Base-by-base conservation (phyloP, 2,329 filamentous ascomycete species). In the Diaporthe ilicicola region DNA sequence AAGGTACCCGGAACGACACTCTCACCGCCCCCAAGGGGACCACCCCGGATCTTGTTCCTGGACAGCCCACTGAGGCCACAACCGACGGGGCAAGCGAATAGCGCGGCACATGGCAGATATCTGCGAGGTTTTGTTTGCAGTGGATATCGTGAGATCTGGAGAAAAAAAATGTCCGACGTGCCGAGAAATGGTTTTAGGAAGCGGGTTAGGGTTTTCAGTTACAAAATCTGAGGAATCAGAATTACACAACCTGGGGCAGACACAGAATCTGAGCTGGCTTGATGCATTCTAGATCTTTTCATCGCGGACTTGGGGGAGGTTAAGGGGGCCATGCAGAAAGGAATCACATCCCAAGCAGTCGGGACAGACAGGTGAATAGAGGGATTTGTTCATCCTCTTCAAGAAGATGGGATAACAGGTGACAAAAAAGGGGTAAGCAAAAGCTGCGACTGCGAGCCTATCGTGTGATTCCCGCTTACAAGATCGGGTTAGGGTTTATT, bases 21-120 rank as follows among this genome's bases (percentile, higher is more conserved):
- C 53, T 68, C 66, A 68, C 66, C 66, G 66, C 66, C 48, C 46
- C 48, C 17, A 29, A 24, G 51, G 53, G 34, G 32, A n/a, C 22
- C 12, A 39, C 42, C 22, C 22, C 15, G 46, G 53, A 27, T 42
- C 37, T 42, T 51, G 50, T 48, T 50, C 37, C 54, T 55, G 42
- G 32, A 34, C 13, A 27, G 22, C 59, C 44, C 59, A 64, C 59
- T 37, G 8, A 3, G 19, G 46, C 13, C 27, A 37, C 59, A 50
- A 50, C 24, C 44, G 44, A 64, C 37, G 37, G 44, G 59, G 59
- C 27, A 50, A 50, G 59, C 44, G 59, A 64, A 64, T 64, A 50
- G 42, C 59, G 59, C 59, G 44, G 59, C 59, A 37, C 44, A 8
- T 50, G 44, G 44, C 12, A 50, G 17, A 64, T n/a, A 46, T 15